A percentile compares a stretch with the other conserved stretches of the same genome.
phyloP scores from a whole-genome alignment of 2,329 filamentous ascomycete species.

The Clarireedia sp. region DNA sequence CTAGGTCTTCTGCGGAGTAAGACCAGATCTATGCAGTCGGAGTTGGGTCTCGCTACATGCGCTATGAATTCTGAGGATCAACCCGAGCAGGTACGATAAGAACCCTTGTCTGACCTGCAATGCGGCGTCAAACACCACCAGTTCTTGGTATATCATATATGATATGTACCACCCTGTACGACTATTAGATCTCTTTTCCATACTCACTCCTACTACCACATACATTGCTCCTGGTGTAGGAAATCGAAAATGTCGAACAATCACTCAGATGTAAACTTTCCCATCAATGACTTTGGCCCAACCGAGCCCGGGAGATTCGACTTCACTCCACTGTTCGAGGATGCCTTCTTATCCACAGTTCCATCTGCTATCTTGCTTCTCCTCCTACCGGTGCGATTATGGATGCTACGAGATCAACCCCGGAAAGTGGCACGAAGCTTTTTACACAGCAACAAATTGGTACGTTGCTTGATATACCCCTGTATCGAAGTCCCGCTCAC shows the following conservation, averaged over 20 bases:
- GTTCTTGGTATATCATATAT: not conserved
- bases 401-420: conserved; percentile 11
- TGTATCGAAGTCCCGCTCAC: not conserved
- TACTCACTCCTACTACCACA: not conserved
- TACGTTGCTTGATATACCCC: conserved; percentile 2
- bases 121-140: not conserved
- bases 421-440: conserved; percentile 19
- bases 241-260: conserved; percentile 4
- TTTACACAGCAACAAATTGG: conserved; percentile 19
- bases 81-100: not conserved
- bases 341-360: conserved; percentile 18
- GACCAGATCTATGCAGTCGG: not conserved
- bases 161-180: not conserved
- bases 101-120: not conserved
- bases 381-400: conserved; percentile 15
- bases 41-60: not conserved
- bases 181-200: not conserved
- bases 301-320: conserved; percentile 18
- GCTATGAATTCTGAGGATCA: too few species aligned
- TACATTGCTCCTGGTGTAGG: not conserved
- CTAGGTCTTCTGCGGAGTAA: too few species aligned
- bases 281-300: conserved; percentile 16
- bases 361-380: conserved; percentile 17
- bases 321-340: conserved; percentile 23
- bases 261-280: not conserved